Base-by-base conservation (phyloP, 208 protist species). In the Trypanosoma caninum region DNA sequence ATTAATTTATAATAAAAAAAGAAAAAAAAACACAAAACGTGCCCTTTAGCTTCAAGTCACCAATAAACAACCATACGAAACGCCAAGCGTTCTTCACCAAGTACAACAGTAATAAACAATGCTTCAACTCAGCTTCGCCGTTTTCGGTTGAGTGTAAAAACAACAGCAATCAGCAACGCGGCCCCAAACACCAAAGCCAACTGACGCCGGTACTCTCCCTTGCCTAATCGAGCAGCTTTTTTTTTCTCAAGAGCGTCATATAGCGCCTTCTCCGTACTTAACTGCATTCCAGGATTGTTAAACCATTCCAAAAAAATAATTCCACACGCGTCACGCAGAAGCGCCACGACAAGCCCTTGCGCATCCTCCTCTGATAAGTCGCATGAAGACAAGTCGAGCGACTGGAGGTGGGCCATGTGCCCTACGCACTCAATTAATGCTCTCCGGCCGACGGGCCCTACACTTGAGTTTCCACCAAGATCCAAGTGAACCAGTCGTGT, bases 241-340 rank as follows among this genome's bases (percentile, higher is more conserved):
- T 82, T 87, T 41, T 47, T 62, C 25, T 78, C 64, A 31, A 88
- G 71, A 2, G 78, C 74, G 18, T 82, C 74, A 54, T 78, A 66
- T 3, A 94, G 71, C 34, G 42, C 46, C 66, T 78, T 77, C 72
- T 89, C 87, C n/a, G 78, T 76, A 28, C 30, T 66, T 13, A 78
- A 64, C 46, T 59, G 51, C 37, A 94, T 88, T 37, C 69, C 75
- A 3, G 87, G 87, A 59, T 94, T 94, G 70, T 95, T 92, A 73
- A 78, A 91, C 84, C 82, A 89, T 70, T 90, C 88, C 10, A 95
- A 62, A 14, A 38, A 50, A 4, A 41, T 67, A 22, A 94, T 72
- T 35, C 82, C 87, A 16, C 73, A 83, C 27, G 33, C 56, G 20
- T 64, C 50, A 37, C 47, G 73, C 10, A 51, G 38, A 25, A 95